Conservation (phyloP, 2,329 filamentous ascomycete genomes). For the Calonectria henricotiae region DNA sequence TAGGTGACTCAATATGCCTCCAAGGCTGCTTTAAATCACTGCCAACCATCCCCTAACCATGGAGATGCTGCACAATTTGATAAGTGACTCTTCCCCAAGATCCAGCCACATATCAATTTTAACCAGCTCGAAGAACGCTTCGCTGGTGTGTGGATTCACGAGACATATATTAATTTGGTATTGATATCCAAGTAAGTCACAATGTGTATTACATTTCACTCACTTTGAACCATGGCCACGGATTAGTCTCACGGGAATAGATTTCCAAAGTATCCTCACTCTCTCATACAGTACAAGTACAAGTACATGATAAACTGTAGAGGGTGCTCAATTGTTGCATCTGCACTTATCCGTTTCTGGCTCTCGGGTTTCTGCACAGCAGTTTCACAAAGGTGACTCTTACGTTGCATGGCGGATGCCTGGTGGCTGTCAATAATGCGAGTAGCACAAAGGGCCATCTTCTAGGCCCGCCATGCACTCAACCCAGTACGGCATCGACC, state of each 20-base stretch:
- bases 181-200: background rate
- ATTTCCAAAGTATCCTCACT: background rate
- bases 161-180: constrained; percentile 7
- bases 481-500: background rate
- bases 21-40: background rate
- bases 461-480: background rate
- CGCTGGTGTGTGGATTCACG: constrained; percentile 24
- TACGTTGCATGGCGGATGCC: constrained; percentile 22
- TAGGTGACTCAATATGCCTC: too few relatives aligned
- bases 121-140: background rate
- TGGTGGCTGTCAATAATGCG: background rate
- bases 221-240: background rate
- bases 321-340: background rate
- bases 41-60: background rate
- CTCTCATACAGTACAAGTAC: background rate
- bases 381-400: constrained; percentile 39
- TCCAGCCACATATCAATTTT: background rate
- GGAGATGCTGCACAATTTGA: background rate
- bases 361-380: constrained; percentile 28
- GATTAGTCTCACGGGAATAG: constrained; percentile 30
- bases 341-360: constrained; percentile 34
- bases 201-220: constrained; percentile 2
- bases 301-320: background rate
- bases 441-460: background rate
- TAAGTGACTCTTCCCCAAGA: too few relatives aligned